phyloP scores from a whole-genome alignment of 2,329 filamentous ascomycete genomes.

The Grosmannia huntii region DNA sequence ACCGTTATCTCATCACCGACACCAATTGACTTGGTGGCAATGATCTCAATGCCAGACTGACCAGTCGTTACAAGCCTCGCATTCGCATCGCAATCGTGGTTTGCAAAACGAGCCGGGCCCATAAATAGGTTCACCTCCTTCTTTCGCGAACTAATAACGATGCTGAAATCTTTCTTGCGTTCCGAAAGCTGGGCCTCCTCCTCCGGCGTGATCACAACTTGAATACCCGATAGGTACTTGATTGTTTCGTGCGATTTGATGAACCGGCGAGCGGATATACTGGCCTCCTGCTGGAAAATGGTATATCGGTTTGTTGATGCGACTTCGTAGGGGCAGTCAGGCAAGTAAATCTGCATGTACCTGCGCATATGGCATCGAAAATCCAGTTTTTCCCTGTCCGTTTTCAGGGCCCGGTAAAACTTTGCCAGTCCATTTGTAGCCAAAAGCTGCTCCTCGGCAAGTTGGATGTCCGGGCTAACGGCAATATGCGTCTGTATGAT shows the following conservation, averaged over 20 bases:
- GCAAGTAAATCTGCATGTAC: constrained; percentile 85
- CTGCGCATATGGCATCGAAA: constrained; percentile 77
- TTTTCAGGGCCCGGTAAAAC: constrained; percentile 55
- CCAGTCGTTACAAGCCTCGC: constrained; percentile 75
- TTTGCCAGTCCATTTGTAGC: constrained; percentile 60
- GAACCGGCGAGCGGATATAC: constrained; percentile 64
- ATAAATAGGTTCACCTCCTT: constrained; percentile 88
- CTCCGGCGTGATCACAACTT: constrained; percentile 83
- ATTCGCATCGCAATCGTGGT: constrained; percentile 93
- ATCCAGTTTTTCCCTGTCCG: constrained; percentile 70
- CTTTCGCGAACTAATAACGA: constrained; percentile 85
- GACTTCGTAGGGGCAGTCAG: constrained; percentile 91
- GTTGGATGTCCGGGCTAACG: constrained; percentile 55
- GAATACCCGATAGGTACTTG: constrained; percentile 82
- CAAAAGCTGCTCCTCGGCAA: constrained; percentile 61
- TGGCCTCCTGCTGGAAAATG: constrained; percentile 78
- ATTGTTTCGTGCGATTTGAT: constrained; percentile 76
- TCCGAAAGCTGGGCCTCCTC: constrained; percentile 74
- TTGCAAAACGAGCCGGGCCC: constrained; percentile 89
- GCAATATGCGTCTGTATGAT: constrained; percentile 56
- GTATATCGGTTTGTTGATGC: constrained; percentile 87
- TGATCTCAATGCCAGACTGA: constrained; percentile 78
- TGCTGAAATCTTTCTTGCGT: constrained; percentile 87
- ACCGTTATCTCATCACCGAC: constrained; percentile 93
- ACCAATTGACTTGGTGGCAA: constrained; percentile 69